These are phyloP conservation scores for Podila minutissima DNA, from an alignment of 192 early-diverging fungal species.

Conservation along the genomic window DNA sequence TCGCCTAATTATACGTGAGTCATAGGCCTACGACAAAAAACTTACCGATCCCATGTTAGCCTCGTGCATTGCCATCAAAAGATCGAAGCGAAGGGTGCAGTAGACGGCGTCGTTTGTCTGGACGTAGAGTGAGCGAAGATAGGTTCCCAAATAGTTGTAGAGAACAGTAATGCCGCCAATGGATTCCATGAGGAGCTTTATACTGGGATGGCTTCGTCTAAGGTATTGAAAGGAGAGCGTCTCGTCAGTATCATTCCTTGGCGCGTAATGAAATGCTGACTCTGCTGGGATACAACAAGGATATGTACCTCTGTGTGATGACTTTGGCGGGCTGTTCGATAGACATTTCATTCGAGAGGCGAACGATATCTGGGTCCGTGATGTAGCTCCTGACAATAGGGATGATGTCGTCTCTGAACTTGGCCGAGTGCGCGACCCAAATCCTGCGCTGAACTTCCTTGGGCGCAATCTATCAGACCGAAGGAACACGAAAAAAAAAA, in stretches of 20 bases:
- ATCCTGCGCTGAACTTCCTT: conserved; percentile 44
- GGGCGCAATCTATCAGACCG: conserved; percentile 28
- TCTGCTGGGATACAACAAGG: no score
- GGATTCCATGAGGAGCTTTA: conserved; percentile 39
- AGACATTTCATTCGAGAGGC: conserved; percentile 43
- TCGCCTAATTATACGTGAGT: not conserved
- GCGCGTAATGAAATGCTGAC: not conserved
- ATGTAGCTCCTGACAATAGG: conserved; percentile 39
- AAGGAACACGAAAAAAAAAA: not conserved
- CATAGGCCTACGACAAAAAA: not conserved
- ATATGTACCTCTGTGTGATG: conserved; percentile 34
- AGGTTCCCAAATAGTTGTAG: conserved; percentile 45
- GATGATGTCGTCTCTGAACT: conserved; percentile 43
- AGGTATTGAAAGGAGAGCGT: not conserved
- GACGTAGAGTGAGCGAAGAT: conserved; percentile 46
- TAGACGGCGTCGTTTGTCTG: conserved; percentile 44
- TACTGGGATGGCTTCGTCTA: conserved; percentile 52
- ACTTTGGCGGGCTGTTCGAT: conserved; percentile 37
- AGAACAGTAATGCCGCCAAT: conserved; percentile 38
- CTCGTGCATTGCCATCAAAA: conserved; percentile 66
- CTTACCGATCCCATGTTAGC: conserved; percentile 58
- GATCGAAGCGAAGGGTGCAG: conserved; percentile 64
- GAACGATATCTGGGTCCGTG: conserved; percentile 39
- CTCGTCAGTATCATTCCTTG: not conserved
- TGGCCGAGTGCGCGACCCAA: conserved; percentile 42